Evolutionary conservation across 2,329 filamentous ascomycete genomes (phyloP).

Genomic region (Penicillium rolfsii): DNA sequence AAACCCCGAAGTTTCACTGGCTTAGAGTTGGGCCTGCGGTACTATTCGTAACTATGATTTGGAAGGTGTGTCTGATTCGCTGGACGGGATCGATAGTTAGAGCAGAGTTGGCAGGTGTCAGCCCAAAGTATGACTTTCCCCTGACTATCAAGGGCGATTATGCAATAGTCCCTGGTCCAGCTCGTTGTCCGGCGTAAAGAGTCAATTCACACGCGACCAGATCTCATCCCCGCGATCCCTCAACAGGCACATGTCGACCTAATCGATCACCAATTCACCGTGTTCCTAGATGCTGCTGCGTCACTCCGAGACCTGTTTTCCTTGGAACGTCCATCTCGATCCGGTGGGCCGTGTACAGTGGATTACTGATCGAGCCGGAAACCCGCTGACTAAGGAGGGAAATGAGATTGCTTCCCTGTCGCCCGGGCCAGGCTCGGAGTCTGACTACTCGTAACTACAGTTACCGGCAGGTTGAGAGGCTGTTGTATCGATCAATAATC

Average conservation of each 20-base stretch:
- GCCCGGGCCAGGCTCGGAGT: no score
- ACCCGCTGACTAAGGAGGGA: slow-evolving; percentile 1
- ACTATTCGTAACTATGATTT: background rate
- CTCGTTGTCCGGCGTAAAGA: background rate
- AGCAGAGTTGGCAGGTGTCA: background rate
- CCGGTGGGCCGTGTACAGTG: no score
- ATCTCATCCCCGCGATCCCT: background rate
- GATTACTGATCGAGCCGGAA: no score
- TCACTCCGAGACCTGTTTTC: background rate
- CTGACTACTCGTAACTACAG: no score
- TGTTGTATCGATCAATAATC: background rate
- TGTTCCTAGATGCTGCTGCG: background rate
- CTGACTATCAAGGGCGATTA: background rate
- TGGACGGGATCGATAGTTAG: background rate
- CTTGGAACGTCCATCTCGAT: background rate
- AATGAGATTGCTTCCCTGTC: background rate
- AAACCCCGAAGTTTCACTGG: background rate
- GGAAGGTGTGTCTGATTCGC: background rate
- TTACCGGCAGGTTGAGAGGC: no score
- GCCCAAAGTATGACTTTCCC: background rate
- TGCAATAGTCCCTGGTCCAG: background rate
- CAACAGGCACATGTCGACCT: background rate
- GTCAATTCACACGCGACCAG: background rate
- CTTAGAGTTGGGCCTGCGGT: background rate
- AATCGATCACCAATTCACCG: background rate